Evolutionary conservation across 2,329 filamentous ascomycete species (phyloP).

Genomic region (Macrophomina tecta): DNA sequence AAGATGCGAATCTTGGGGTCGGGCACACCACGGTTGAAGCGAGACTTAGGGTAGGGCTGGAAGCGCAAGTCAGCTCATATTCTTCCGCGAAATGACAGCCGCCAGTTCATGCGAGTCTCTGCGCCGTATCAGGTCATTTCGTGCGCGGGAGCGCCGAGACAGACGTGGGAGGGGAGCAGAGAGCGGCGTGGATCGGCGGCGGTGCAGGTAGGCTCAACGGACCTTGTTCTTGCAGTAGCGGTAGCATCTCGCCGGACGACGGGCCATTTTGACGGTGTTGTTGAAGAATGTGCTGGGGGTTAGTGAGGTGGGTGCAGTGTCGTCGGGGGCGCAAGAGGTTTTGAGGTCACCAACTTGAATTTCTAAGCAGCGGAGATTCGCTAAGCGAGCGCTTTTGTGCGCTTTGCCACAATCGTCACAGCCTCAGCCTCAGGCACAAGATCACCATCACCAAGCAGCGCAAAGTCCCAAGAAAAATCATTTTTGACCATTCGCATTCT

Average conservation of each 20-base stretch:
- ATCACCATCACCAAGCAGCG: background rate
- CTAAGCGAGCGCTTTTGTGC: slow-evolving; percentile 26
- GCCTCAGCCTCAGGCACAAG: slow-evolving; percentile 6
- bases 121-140: background rate
- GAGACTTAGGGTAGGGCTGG: slow-evolving; percentile 97
- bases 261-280: slow-evolving; percentile 87
- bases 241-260: slow-evolving; percentile 99
- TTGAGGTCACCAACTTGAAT: slow-evolving; percentile 28
- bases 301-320: slow-evolving; percentile 12
- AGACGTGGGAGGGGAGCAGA: background rate
- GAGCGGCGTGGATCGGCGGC: slow-evolving; percentile 3
- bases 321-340: slow-evolving; percentile 27
- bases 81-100: background rate
- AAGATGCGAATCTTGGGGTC: slow-evolving; percentile 91
- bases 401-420: slow-evolving; percentile 26
- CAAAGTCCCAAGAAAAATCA: background rate
- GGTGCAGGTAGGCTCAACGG: slow-evolving; percentile 45
- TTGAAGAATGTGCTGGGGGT: slow-evolving; percentile 52
- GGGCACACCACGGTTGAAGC: slow-evolving; percentile 99
- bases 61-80: slow-evolving; percentile 20
- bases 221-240: slow-evolving; percentile 99
- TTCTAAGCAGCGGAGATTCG: slow-evolving; percentile 27
- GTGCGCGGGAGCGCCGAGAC: background rate
- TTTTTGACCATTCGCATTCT: background rate
- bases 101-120: background rate